Evolutionary conservation across 352 stramenopile genomes (phyloP), one percentile per base, ranked within the genome.

Genomic region (Thraustochytrium sp.): DNA sequence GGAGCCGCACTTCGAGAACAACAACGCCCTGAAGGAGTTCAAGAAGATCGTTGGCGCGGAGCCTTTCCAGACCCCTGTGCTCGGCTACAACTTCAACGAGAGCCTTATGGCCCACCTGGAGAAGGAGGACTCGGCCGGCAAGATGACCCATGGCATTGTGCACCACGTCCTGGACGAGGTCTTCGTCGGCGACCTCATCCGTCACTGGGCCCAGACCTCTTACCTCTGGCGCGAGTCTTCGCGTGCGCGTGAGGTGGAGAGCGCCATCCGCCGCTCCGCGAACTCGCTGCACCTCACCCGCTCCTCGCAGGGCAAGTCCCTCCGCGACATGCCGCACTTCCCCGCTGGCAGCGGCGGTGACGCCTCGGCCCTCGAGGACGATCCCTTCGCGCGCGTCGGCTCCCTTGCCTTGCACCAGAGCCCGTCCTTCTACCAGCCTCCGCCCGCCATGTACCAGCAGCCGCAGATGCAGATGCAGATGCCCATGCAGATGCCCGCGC

Each of bases 21-120:
- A 23, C n/a, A 65, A 63, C 48, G 3, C 51, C 36, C 38, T 82
- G 62, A 26, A 46, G 16, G 62, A 85, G 44, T 87, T 86, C 44
- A 84, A 86, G 54, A 56, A 82, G 23, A 86, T 78, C 23, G 73
- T 85, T 40, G 26, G 31, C 36, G 3, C 11, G 5, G 34, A 61
- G 48, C 68, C 68, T 5, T 80, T 63, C 68, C 46, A 68, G 48
- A 13, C 76, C n/a, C 48, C 68, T 5, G 44, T 80, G 13, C 48
- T 80, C n/a, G 68, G 68, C 23, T 80, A 80, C 68, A 49, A 9
- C 68, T 42, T 61, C 13, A 42, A 80, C 40, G 68, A 80, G n/a
- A 42, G 63, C 48, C n/a, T 26, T 23, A 23, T 80, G 3, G 44
- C 68, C 34, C 51, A 54, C 23, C 44, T 54, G 16, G 48, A 53